A percentile compares a stretch with the other conserved stretches of the same genome.
Conservation (phyloP, 306 rosid species). For the Glycine tomentella region DNA sequence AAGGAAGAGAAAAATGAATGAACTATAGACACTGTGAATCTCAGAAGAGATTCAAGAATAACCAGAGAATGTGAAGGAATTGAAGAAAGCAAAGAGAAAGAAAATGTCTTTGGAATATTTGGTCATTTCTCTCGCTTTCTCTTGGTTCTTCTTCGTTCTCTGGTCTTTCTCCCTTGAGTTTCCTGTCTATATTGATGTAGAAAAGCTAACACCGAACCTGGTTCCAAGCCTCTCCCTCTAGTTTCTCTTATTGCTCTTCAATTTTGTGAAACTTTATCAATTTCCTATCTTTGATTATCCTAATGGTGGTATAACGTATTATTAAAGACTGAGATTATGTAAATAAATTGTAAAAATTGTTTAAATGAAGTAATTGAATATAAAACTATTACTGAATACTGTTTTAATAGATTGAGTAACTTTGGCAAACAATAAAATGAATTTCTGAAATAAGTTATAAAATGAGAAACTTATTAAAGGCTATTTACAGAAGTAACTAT, state of each 20-base stretch:
- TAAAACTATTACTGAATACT: background rate
- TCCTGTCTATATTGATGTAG: slow-evolving; percentile 48
- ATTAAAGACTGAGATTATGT: background rate
- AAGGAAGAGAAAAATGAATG: slow-evolving; percentile 39
- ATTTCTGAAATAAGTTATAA: background rate
- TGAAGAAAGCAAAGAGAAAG: slow-evolving; percentile 47
- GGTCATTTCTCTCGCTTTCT: slow-evolving; percentile 51
- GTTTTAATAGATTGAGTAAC: background rate
- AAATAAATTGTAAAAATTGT: too few species aligned
- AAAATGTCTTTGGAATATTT: slow-evolving; percentile 22
- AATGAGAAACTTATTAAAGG: background rate
- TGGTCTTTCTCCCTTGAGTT: slow-evolving; percentile 24
- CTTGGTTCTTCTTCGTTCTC: slow-evolving; percentile 30
- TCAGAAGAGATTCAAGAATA: slow-evolving; percentile 29
- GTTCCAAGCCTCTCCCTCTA: too few species aligned
- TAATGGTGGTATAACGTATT: background rate
- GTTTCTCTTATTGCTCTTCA: too few species aligned
- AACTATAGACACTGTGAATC: slow-evolving; percentile 33
- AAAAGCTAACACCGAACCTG: too few species aligned
- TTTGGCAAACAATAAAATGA: background rate
- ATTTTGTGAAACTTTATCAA: too few species aligned
- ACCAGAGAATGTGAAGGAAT: slow-evolving; percentile 15
- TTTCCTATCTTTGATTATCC: too few species aligned
- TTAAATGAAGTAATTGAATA: too few species aligned
- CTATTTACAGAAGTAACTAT: slow-evolving; percentile 9